These are phyloP conservation scores for Saccharomyces hybrid DNA, from an alignment of 1,139 yeast species.

Conservation along the genomic window DNA sequence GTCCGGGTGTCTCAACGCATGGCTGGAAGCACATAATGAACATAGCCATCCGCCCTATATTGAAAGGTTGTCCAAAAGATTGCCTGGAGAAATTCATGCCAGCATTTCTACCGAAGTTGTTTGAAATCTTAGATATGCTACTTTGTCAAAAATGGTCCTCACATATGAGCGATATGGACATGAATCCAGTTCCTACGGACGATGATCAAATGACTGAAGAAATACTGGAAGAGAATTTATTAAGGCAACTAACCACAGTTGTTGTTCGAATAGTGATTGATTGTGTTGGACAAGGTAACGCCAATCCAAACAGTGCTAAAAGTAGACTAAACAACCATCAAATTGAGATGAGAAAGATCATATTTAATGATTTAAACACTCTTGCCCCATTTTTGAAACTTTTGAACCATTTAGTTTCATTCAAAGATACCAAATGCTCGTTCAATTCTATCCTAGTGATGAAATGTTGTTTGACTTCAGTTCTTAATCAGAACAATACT, in stretches of 20 bases:
- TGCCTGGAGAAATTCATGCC: slow-evolving; percentile 63
- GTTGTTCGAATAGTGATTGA: slow-evolving; percentile 87
- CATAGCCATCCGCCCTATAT: slow-evolving; percentile 75
- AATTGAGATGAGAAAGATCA: slow-evolving; percentile 53
- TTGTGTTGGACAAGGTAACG: slow-evolving; percentile 61
- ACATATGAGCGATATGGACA: slow-evolving; percentile 53
- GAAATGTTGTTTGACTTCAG: slow-evolving; percentile 56
- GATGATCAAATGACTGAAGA: slow-evolving; percentile 90
- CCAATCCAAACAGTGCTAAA: slow-evolving; percentile 26
- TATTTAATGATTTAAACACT: slow-evolving; percentile 56
- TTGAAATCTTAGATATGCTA: slow-evolving; percentile 63
- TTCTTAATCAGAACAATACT: slow-evolving; percentile 60
- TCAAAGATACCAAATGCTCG: slow-evolving; percentile 86
- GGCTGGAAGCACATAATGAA: slow-evolving; percentile 97
- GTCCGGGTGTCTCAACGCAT: slow-evolving; percentile 76
- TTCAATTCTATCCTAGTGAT: slow-evolving; percentile 80
- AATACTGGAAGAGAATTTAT: slow-evolving; percentile 94
- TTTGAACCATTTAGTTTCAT: slow-evolving; percentile 67
- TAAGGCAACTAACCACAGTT: slow-evolving; percentile 88
- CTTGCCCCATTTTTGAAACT: slow-evolving; percentile 75
- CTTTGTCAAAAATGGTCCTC: slow-evolving; percentile 71
- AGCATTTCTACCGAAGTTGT: slow-evolving; percentile 68
- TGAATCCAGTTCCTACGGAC: slow-evolving; percentile 35
- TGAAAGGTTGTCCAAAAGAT: slow-evolving; percentile 78
- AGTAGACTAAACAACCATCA: slow-evolving; percentile 45